These are phyloP conservation scores for Grigorovia yakushimaensis DNA, from an alignment of 805 yeast species.

Conservation along the genomic window DNA sequence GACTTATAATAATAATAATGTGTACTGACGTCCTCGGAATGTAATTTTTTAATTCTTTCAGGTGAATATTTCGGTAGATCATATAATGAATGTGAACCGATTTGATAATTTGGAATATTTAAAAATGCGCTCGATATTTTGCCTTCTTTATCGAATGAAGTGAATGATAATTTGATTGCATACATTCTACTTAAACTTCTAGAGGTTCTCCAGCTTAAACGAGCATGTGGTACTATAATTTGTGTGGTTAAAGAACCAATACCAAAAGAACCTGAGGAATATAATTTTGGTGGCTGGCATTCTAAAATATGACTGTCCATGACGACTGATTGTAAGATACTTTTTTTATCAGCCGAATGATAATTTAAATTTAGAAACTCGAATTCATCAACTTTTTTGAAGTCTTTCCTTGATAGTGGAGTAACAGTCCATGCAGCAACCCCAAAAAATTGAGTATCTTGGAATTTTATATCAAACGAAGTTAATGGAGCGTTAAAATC, in stretches of 20 bases:
- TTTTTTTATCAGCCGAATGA: constrained; percentile 11
- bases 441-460: constrained; percentile 16
- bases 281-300: constrained; percentile 8
- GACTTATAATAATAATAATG: background rate
- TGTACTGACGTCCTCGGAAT: background rate
- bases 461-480: constrained; percentile 1
- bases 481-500: background rate
- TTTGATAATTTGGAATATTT: background rate
- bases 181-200: constrained; percentile 3
- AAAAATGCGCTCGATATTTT: background rate
- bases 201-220: constrained; percentile 8
- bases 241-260: constrained; percentile 20
- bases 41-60: background rate
- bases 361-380: constrained; percentile 18
- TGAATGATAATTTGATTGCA: constrained; percentile 10
- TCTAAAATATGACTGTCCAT: constrained; percentile 15
- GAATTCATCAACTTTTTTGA: constrained; percentile 13
- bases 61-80: background rate
- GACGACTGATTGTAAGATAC: constrained; percentile 11
- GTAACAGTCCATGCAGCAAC: constrained; percentile 12
- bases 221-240: constrained; percentile 19
- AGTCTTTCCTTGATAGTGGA: constrained; percentile 13
- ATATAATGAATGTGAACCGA: background rate
- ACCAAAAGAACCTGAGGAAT: constrained; percentile 17
- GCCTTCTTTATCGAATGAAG: constrained; percentile 14